These are phyloP conservation scores for Datisca glomerata DNA, from an alignment of 306 rosid species.

Conservation along the genomic window DNA sequence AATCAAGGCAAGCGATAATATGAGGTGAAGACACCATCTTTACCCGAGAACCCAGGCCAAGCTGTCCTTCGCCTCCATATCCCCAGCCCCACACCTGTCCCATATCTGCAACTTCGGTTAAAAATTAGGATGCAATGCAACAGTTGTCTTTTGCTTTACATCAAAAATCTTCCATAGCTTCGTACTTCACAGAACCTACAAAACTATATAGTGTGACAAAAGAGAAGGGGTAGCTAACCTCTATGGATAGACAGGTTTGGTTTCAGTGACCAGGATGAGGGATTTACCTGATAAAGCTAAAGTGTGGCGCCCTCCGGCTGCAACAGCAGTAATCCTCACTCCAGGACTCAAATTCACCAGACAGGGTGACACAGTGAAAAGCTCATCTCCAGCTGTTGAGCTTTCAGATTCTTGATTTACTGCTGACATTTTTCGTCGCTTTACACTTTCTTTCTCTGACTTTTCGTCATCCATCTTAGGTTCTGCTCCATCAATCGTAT, in stretches of 20 bases:
- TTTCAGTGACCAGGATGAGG: no score
- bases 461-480: conserved; percentile 43
- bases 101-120: conserved; percentile 91
- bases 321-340: conserved; percentile 55
- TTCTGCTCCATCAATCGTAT: conserved; percentile 39
- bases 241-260: no score
- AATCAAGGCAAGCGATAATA: conserved; percentile 56
- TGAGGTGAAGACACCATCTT: conserved; percentile 84
- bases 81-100: conserved; percentile 99
- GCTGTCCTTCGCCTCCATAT: conserved; percentile 99
- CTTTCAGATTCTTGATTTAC: conserved; percentile 53
- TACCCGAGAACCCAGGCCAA: conserved; percentile 87
- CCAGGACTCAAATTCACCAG: conserved; percentile 51
- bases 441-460: conserved; percentile 48
- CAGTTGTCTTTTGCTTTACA: conserved; percentile 68
- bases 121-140: conserved; percentile 73
- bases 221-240: no score
- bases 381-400: conserved; percentile 49
- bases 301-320: conserved; percentile 89
- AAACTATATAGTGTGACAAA: conserved; percentile 72
- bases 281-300: conserved; percentile 77
- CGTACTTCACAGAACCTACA: conserved; percentile 76
- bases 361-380: conserved; percentile 48
- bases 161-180: conserved; percentile 80
- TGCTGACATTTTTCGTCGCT: conserved; percentile 51